Conservation (phyloP, 129 eudicot genomes). For the Lonicera japonica region DNA sequence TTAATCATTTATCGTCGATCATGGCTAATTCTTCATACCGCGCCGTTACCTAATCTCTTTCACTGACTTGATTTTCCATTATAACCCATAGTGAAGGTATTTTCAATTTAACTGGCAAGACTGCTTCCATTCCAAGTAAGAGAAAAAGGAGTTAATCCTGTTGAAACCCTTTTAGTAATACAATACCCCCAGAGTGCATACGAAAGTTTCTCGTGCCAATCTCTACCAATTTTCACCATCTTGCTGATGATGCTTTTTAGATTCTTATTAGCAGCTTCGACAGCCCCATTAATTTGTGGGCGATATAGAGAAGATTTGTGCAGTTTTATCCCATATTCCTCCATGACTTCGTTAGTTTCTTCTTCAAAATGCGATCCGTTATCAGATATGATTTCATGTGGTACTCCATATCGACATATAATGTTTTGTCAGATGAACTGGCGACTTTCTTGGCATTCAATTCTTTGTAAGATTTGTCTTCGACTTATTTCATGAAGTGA, state of each 20-base stretch:
- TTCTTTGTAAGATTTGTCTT: neutral
- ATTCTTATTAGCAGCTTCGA: neutral
- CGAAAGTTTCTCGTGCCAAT: neutral
- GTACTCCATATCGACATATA: neutral
- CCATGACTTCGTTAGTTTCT: neutral
- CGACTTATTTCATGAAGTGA: neutral
- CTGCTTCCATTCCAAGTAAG: neutral
- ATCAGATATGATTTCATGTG: neutral
- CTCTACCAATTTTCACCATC: too few species aligned
- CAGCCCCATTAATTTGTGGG: neutral
- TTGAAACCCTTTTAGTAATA: neutral
- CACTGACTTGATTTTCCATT: neutral
- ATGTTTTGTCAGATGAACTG: neutral
- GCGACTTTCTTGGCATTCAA: neutral
- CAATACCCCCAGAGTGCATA: neutral
- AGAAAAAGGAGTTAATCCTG: neutral
- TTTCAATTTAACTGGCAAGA: neutral
- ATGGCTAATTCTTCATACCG: neutral
- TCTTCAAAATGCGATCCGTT: neutral
- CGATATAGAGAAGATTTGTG: neutral
- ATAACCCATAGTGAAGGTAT: neutral
- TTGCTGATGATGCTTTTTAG: neutral
- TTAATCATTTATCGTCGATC: neutral
- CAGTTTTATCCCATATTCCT: neutral
- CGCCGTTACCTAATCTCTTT: neutral